Evolutionary conservation across 208 protist genomes (phyloP).

Genomic region (Herpetomonas tarakana): DNA sequence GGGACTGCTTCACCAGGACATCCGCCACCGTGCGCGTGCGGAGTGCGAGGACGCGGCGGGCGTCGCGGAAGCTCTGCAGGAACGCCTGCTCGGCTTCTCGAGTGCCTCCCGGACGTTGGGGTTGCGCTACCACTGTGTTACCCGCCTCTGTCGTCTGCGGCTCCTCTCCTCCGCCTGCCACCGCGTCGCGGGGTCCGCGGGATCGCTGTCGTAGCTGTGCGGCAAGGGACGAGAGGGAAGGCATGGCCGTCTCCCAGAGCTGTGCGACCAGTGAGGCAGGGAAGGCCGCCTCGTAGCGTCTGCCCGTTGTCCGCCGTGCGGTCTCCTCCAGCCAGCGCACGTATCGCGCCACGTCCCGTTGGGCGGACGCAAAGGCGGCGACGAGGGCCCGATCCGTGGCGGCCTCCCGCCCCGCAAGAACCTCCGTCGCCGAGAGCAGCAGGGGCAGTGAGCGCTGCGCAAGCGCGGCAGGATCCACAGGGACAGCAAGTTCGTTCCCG

Average conservation of each 20-base stretch:
- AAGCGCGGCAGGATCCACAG: neutral
- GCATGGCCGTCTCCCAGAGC: slow-evolving; percentile 50
- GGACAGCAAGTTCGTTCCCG: too few species aligned
- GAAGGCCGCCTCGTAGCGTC: slow-evolving; percentile 45
- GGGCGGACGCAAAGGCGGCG: neutral
- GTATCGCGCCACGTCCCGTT: slow-evolving; percentile 6
- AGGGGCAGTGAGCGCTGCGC: neutral
- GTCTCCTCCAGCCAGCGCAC: slow-evolving; percentile 10
- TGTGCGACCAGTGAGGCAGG: slow-evolving; percentile 40
- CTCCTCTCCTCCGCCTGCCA: too few species aligned
- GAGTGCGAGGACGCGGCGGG: slow-evolving; percentile 48
- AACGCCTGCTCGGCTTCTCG: too few species aligned
- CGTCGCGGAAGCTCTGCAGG: slow-evolving; percentile 16
- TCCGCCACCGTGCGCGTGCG: slow-evolving; percentile 35
- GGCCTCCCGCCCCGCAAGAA: neutral
- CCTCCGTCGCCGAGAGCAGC: neutral
- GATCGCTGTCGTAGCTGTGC: too few species aligned
- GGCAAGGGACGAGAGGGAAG: too few species aligned
- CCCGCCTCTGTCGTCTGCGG: too few species aligned
- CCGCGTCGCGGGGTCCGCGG: too few species aligned
- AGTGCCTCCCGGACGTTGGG: too few species aligned
- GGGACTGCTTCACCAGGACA: slow-evolving; percentile 16
- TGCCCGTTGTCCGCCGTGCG: slow-evolving; percentile 25
- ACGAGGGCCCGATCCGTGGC: neutral
- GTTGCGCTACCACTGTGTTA: too few species aligned